phyloP scores from a whole-genome alignment of 345 rosid species.

The Iberis pinnata region DNA sequence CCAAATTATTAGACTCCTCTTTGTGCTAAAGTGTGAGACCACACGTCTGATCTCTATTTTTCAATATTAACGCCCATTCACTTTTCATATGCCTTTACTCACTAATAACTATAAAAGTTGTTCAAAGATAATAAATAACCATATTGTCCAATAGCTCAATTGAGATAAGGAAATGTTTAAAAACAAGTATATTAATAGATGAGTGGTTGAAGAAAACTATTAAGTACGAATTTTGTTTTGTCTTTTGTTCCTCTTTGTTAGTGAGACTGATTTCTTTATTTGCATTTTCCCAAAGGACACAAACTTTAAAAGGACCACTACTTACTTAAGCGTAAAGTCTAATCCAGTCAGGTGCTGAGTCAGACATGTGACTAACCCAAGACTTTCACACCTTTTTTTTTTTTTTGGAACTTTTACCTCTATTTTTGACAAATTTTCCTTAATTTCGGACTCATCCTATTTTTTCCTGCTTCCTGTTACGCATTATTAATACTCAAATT shows the following conservation, averaged over 20 bases:
- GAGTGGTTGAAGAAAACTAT: background rate
- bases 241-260: background rate
- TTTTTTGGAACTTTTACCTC: constrained; percentile 18
- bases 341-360: constrained; percentile 33
- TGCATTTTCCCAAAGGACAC: background rate
- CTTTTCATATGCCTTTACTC: too few species aligned
- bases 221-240: background rate
- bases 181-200: background rate
- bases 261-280: constrained; percentile 1
- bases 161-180: background rate
- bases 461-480: constrained; percentile 13
- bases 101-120: too few species aligned
- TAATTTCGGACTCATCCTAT: constrained; percentile 12
- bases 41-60: too few species aligned
- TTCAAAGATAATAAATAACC: background rate
- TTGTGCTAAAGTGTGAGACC: too few species aligned
- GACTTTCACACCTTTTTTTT: background rate
- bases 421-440: constrained; percentile 3
- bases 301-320: constrained; percentile 15
- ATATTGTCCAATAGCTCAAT: background rate
- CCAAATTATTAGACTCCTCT: too few species aligned
- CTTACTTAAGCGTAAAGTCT: constrained; percentile 29
- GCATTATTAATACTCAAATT: constrained; percentile 2
- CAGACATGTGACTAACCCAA: constrained; percentile 25
- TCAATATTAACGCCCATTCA: too few species aligned